Base-by-base conservation (phyloP, 2,329 filamentous ascomycete species). In the Leptographium flavum region DNA sequence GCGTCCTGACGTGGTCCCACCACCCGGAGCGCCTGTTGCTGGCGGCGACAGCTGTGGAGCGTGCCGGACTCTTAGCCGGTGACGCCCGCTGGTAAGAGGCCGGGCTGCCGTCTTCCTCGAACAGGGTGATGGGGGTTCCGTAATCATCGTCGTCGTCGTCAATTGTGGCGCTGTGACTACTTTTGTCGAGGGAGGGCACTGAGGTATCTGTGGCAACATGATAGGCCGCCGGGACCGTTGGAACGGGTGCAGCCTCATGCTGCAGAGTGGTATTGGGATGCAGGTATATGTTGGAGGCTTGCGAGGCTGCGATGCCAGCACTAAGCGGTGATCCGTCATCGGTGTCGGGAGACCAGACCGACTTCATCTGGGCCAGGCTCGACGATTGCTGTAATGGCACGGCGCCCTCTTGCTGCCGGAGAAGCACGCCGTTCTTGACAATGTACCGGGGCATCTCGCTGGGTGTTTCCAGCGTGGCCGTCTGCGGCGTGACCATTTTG, bases 1-100 rank as follows among this genome's bases (percentile, higher is more conserved):
- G 83, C 1, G 82, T 83, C 8, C 74, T 79, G 45, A 87, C 76
- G 52, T 83, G 71, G 54, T 85, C 83, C 83, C 83, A 87, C 82
- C 83, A 87, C 19, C 83, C 83, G 23, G 79, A 81, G 45, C 69
- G 70, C 11, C 74, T 48, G 2, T 40, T 71, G 36, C 67, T 70
- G 25, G 73, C 74, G 35, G 72, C 68, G 60, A 38, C 45, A 3
- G 38, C 68, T 59, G 36, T 64, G 61, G 51, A 64, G 41, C 39
- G 52, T 14, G 58, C 56, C 9, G 59, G 55, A 8, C 57, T 60
- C 43, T 63, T 66, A 14, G 60, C 56, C 45, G 61, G 52, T 6
- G 64, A 64, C 47, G 63, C 62, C 47, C 56, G 63, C 41, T 55
- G 60, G 56, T 55, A 59, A 5, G 45, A 39, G 25, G 57, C 56